Percentiles rank a stretch among this genome's conserved stretches.
phyloP scores from a whole-genome alignment of 257 asterid species.

The Solanum okadae region DNA sequence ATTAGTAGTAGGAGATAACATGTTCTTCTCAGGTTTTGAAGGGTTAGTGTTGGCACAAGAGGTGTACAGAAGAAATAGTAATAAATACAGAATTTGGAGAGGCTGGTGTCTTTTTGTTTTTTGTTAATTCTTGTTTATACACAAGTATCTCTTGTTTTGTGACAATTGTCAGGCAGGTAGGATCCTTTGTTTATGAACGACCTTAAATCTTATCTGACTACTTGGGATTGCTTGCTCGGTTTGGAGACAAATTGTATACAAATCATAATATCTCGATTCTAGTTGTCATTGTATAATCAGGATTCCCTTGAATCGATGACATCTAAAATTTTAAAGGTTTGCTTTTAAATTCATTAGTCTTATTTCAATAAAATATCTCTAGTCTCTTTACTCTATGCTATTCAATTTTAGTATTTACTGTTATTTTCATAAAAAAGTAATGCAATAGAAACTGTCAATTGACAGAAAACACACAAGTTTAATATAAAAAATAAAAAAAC shows the following conservation, averaged over 20 bases:
- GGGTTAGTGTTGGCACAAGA: background rate
- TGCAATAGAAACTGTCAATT: too few relatives aligned
- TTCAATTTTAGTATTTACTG: background rate
- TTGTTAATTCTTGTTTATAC: background rate
- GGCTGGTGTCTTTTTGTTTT: background rate
- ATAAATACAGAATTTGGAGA: background rate
- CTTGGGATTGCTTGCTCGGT: background rate
- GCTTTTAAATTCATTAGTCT: background rate
- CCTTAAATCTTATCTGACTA: background rate
- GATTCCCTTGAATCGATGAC: background rate
- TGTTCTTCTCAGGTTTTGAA: background rate
- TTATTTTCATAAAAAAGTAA: background rate
- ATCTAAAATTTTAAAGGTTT: background rate
- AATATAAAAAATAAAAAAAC: too few relatives aligned
- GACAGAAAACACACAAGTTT: too few relatives aligned
- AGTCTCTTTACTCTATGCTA: background rate
- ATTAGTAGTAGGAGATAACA: background rate
- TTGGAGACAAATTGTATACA: background rate
- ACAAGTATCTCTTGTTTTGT: background rate
- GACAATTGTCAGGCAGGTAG: background rate
- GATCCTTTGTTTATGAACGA: background rate
- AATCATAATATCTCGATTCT: background rate
- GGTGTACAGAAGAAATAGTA: background rate
- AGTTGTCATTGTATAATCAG: background rate
- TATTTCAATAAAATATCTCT: background rate